Evolutionary conservation across 805 yeast species (phyloP).

Genomic region (Yarrowia hollandica): DNA sequence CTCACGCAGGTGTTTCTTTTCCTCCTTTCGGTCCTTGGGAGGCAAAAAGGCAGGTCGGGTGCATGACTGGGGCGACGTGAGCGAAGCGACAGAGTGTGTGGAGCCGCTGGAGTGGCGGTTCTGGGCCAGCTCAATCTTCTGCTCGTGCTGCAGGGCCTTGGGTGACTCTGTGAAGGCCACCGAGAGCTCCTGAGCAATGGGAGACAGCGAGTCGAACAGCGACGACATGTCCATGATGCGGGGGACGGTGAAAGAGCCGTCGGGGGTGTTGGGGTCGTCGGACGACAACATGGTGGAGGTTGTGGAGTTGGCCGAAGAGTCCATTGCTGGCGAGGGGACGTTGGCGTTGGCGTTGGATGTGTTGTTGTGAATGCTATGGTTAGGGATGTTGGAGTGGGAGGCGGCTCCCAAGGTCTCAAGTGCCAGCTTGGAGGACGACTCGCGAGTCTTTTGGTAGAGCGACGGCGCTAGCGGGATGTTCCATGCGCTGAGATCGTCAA

Average conservation of each 20-base stretch:
- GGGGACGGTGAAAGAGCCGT: slow-evolving; percentile 24
- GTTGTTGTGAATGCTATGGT: background rate
- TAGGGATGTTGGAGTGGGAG: background rate
- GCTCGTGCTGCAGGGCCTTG: slow-evolving; percentile 24
- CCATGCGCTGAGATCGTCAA: slow-evolving; percentile 54
- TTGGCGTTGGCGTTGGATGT: background rate
- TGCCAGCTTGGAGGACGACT: slow-evolving; percentile 13
- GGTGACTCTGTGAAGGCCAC: slow-evolving; percentile 27
- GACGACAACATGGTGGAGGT: slow-evolving; percentile 30
- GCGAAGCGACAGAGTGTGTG: background rate
- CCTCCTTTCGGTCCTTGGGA: slow-evolving; percentile 46
- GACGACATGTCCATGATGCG: slow-evolving; percentile 28
- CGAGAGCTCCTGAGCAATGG: slow-evolving; percentile 26
- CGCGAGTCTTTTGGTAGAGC: slow-evolving; percentile 42
- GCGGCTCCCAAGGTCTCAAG: slow-evolving; percentile 21
- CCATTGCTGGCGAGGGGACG: slow-evolving; percentile 21
- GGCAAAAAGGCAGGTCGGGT: slow-evolving; percentile 70
- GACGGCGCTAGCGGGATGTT: slow-evolving; percentile 68
- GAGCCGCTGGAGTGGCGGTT: slow-evolving; percentile 1
- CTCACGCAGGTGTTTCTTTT: slow-evolving; percentile 26
- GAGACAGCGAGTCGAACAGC: slow-evolving; percentile 24
- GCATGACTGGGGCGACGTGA: slow-evolving; percentile 40
- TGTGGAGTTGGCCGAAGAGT: slow-evolving; percentile 23
- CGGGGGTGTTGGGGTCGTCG: slow-evolving; percentile 30
- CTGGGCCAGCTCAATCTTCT: background rate